Conservation (phyloP, 192 early-diverging fungal genomes). For the Umbelopsis ramanniana region DNA sequence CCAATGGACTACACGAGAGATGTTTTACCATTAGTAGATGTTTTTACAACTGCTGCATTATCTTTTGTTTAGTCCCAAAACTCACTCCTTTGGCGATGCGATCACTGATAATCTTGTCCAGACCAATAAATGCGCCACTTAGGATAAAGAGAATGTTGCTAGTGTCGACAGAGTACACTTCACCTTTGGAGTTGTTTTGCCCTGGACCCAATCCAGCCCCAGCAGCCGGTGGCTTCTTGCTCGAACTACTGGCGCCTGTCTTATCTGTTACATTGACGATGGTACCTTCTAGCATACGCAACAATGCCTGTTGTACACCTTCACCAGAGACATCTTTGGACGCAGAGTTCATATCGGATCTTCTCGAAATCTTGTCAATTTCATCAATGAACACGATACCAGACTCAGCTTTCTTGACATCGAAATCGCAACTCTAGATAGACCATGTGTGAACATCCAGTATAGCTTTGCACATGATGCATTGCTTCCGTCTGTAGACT, state of each 20-base stretch:
- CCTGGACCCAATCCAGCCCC: slow-evolving; percentile 34
- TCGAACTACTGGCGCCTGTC: slow-evolving; percentile 55
- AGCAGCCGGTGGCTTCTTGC: slow-evolving; percentile 20
- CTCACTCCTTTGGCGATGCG: slow-evolving; percentile 72
- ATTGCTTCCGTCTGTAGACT: not conserved
- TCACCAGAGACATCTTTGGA: slow-evolving; percentile 91
- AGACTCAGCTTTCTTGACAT: slow-evolving; percentile 81
- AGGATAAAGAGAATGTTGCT: slow-evolving; percentile 91
- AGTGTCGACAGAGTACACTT: slow-evolving; percentile 86
- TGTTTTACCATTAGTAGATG: not conserved
- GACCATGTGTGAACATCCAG: not conserved
- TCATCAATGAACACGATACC: slow-evolving; percentile 94
- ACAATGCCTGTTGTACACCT: slow-evolving; percentile 86
- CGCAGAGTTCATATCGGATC: slow-evolving; percentile 72
- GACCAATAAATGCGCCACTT: slow-evolving; percentile 87
- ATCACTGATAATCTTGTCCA: slow-evolving; percentile 81
- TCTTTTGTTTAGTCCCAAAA: too few species aligned
- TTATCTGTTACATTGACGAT: slow-evolving; percentile 87
- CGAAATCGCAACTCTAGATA: slow-evolving; percentile 77
- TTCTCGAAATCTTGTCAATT: slow-evolving; percentile 88
- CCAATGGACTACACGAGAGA: slow-evolving; percentile 64
- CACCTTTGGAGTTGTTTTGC: slow-evolving; percentile 60
- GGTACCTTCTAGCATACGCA: slow-evolving; percentile 90
- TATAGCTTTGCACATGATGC: not conserved
- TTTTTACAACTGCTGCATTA: not conserved